A percentile compares a stretch with the other conserved stretches of the same genome.
phyloP scores from a whole-genome alignment of 768 basidiomycete genomes.

The Leccinellum luteum region DNA sequence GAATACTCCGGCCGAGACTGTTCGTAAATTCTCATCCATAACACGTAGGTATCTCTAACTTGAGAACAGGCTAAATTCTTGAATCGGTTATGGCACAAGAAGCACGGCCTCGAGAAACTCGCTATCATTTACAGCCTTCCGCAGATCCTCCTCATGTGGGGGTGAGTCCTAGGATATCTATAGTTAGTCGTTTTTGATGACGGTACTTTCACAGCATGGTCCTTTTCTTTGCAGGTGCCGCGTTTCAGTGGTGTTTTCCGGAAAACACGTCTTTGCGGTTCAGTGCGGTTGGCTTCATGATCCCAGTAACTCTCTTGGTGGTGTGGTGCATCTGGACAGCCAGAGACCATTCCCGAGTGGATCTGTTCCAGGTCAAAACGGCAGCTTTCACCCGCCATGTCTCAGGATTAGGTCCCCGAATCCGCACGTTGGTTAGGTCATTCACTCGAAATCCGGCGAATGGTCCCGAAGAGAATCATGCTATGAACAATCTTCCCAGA shows the following conservation, averaged over 20 bases:
- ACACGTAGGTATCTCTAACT: background rate
- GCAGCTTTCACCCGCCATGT: background rate
- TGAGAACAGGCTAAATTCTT: constrained; percentile 13
- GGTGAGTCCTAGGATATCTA: constrained; percentile 36
- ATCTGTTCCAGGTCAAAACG: background rate
- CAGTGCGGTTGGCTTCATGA: constrained; percentile 31
- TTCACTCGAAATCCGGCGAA: background rate
- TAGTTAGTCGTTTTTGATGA: background rate
- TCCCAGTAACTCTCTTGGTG: constrained; percentile 33
- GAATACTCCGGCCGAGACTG: constrained; percentile 15
- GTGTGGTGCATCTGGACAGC: constrained; percentile 42
- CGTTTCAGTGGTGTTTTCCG: constrained; percentile 23
- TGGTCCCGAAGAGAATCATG: background rate
- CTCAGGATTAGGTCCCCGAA: background rate
- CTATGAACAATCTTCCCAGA: background rate
- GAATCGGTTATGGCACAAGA: constrained; percentile 19
- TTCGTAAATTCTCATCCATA: constrained; percentile 31
- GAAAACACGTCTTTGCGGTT: constrained; percentile 9
- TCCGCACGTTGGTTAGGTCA: background rate
- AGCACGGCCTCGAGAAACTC: constrained; percentile 46
- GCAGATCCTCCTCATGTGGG: constrained; percentile 57
- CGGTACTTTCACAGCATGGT: constrained; percentile 17
- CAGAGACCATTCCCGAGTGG: background rate
- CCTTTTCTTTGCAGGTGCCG: constrained; percentile 28
- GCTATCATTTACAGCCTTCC: constrained; percentile 55